A percentile compares a stretch with the other conserved stretches of the same genome.
phyloP scores from a whole-genome alignment of 805 yeast genomes.

The Cyberlindnera xylosilytica region DNA sequence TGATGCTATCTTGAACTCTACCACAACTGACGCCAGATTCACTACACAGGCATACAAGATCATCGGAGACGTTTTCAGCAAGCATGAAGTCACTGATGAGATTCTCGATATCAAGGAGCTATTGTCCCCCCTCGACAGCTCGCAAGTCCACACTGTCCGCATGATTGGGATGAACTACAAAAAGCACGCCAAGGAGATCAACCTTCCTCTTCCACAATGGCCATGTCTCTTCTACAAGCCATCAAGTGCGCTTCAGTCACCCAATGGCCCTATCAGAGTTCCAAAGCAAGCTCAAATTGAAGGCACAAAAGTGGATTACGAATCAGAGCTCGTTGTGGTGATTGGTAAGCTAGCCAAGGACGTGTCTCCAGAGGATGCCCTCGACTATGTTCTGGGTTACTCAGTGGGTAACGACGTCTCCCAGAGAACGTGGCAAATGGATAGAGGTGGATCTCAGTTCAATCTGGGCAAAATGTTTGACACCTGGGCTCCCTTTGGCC shows the following conservation, averaged over 20 bases:
- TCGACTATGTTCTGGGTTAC: constrained; percentile 48
- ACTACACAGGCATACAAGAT: constrained; percentile 41
- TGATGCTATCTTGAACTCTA: constrained; percentile 38
- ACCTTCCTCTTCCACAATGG: constrained; percentile 40
- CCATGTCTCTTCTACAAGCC: constrained; percentile 55
- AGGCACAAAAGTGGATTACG: constrained; percentile 43
- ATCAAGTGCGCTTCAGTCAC: constrained; percentile 41
- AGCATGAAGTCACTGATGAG: constrained; percentile 34
- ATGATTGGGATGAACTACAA: constrained; percentile 52
- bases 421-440: constrained; percentile 54
- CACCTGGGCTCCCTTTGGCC: constrained; percentile 57
- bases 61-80: constrained; percentile 44
- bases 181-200: constrained; percentile 40
- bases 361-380: constrained; percentile 41
- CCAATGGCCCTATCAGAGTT: constrained; percentile 39
- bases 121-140: constrained; percentile 37
- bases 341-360: constrained; percentile 48
- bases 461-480: constrained; percentile 51
- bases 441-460: constrained; percentile 53
- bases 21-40: constrained; percentile 35
- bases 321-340: constrained; percentile 50
- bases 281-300: constrained; percentile 37
- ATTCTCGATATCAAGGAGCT: constrained; percentile 32
- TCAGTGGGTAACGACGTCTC: constrained; percentile 55
- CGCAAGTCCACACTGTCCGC: constrained; percentile 38